phyloP scores from a whole-genome alignment of 129 eudicot genomes.

The Heracleum sosnowskyi region DNA sequence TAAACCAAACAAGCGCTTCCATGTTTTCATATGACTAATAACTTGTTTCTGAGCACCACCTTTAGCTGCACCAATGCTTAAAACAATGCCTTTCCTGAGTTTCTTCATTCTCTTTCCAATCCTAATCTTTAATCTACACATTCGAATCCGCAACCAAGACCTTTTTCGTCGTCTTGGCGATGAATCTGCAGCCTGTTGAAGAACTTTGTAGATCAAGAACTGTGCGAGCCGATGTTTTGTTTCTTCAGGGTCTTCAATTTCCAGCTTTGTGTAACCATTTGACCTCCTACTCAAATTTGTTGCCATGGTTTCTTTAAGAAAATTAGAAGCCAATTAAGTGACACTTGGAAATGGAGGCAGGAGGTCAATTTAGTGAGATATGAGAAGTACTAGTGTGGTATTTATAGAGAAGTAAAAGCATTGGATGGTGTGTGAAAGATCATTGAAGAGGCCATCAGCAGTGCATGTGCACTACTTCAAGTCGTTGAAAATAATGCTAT shows the following conservation, averaged over 20 bases:
- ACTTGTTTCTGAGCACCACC: constrained; percentile 22
- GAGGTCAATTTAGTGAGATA: background rate
- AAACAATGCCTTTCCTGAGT: constrained; percentile 16
- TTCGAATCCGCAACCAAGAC: constrained; percentile 26
- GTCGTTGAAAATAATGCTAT: constrained; percentile 6
- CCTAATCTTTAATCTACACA: constrained; percentile 28
- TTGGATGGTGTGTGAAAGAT: constrained; percentile 7
- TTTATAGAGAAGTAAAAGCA: background rate
- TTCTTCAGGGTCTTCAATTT: constrained; percentile 33
- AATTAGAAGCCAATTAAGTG: background rate
- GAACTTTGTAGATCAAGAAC: constrained; percentile 39
- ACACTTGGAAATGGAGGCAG: background rate
- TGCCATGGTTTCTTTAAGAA: background rate
- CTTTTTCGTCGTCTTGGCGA: constrained; percentile 1
- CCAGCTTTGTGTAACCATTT: constrained; percentile 28
- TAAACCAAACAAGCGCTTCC: constrained; percentile 25
- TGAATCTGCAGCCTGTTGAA: constrained; percentile 23
- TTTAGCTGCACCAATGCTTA: constrained; percentile 18
- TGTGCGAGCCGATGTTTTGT: constrained; percentile 24
- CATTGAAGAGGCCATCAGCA: constrained; percentile 8
- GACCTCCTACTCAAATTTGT: constrained; percentile 21
- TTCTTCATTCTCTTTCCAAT: constrained; percentile 32
- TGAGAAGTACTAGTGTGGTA: background rate
- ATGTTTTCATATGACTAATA: constrained; percentile 19
- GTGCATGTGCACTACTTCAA: constrained; percentile 15